A percentile compares a stretch with the other conserved stretches of the same genome.
phyloP scores from a whole-genome alignment of 2,329 filamentous ascomycete species.

The Trichoderma sp. region DNA sequence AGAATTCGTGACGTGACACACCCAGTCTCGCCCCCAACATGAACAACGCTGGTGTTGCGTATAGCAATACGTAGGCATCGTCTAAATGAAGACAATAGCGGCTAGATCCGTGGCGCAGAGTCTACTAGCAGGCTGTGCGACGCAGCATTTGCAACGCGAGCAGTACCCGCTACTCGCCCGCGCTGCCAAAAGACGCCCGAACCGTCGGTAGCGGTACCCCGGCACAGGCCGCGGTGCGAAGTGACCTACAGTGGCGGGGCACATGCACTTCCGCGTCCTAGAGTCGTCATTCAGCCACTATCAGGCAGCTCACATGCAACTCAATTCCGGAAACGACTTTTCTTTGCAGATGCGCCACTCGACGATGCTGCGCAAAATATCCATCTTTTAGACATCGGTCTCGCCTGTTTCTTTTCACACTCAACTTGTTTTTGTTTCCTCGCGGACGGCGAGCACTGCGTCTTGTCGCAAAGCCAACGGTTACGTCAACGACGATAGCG shows the following conservation, averaged over 20 bases:
- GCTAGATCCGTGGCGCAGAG: background rate
- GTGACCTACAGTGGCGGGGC: conserved; percentile 23
- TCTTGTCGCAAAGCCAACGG: conserved; percentile 8
- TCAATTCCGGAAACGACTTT: conserved; percentile 13
- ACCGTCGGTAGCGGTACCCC: conserved; percentile 11
- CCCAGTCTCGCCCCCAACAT: background rate
- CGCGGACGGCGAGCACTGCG: background rate
- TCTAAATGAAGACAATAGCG: conserved; percentile 4
- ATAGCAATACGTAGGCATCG: conserved; percentile 23
- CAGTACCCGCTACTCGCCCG: background rate
- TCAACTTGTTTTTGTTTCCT: background rate
- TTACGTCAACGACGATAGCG: conserved; percentile 15
- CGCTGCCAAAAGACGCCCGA: background rate
- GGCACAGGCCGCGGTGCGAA: background rate
- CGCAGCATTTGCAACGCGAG: background rate
- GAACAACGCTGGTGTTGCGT: conserved; percentile 9
- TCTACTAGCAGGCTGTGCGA: background rate
- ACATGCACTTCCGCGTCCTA: conserved; percentile 22
- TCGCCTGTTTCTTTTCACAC: background rate
- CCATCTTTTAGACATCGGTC: background rate
- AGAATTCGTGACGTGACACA: background rate
- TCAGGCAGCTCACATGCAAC: conserved; percentile 24
- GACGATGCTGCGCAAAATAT: background rate
- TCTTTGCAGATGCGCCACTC: background rate
- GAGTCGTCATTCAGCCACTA: conserved; percentile 24